Base-by-base conservation (phyloP, 2,329 filamentous ascomycete species). In the Zymoseptoria crescenta region DNA sequence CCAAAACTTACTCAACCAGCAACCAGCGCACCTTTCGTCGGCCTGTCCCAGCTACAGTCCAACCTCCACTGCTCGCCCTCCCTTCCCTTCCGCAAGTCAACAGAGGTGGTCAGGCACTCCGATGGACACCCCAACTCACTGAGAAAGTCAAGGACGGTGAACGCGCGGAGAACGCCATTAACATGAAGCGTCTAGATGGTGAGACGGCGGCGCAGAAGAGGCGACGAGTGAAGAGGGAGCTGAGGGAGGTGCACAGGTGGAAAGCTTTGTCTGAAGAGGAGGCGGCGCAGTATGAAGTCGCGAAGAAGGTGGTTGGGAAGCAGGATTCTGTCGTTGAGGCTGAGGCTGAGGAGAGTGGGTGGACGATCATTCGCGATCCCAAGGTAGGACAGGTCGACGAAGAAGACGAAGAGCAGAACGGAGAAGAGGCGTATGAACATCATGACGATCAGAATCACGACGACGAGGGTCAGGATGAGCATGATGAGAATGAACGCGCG, bases 31-130 rank as follows among this genome's bases (percentile, higher is more conserved):
- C 35, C 16, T 45, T 45, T 7, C 16, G 10, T 45, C 35, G 35
- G 13, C 10, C 35, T 7, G 35, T 45, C 2, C 35, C 35, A 45
- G 35, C 35, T 16, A 45, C 35, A 45, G 35, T 45, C n/a, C 35
- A 45, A n/a, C 35, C 35, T 16, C 35, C 35, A 7, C 35, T 45
- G 13, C 20, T 41, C 55, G 13, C 27, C 19, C n/a, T 55, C 16
- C 55, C 55, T 2, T 20, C 41, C 6, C 45, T 58, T 3, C 51
- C 55, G 7, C 49, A 56, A 29, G 57, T 41, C 27, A 58, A 63
- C 48, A 57, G 57, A 20, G 57, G 56, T n/a, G 61, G 61, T 21
- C 41, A 60, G 16, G 41, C n/a, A 2, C 29, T 63, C 28, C 58
- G 57, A 19, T 63, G 56, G 61, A 45, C 35, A 45, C 35, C 35